Evolutionary conservation across 73 alveolate genomes (phyloP), one percentile per base, ranked within the genome.

Genomic region (Breviolum minutum): DNA sequence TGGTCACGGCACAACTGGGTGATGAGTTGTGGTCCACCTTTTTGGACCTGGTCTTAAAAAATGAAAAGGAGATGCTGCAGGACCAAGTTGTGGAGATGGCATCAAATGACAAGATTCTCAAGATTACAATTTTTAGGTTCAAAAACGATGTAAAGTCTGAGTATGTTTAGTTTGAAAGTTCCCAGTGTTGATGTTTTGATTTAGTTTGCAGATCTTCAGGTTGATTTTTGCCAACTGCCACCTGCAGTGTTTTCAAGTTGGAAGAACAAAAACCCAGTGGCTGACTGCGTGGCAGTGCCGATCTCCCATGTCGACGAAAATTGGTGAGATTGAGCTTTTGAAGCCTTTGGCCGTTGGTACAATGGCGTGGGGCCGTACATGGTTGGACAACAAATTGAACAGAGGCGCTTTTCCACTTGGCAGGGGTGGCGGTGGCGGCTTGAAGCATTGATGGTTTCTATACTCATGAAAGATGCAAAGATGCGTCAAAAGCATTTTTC

Each of bases 281-380:
- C 54, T 40, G 54, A 40, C 3, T 40, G 54, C 54, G 54, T 30
- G 79, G 62, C 63, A 30, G 24, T 8, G 94, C 24, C 14, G 80
- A n/a, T 54, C 86, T 27, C 3, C 14, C 0, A 80, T 80, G 88
- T 40, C 88, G 16, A 74, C 81, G 60, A 60, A 69, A 24, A 90
- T 90, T 76, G 97, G 97, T 1, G 68, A 63, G 30, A 40, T 90
- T 19, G 71, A 73, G 29, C 97, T 90, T 26, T 63, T 16, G n/a
- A 11, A n/a, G 88, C 97, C 97, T 12, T 54, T 90, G 88, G 97
- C 87, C 24, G 22, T 90, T 61, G 97, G 97, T 60, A 90, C 97
- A 4, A 90, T 90, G 97, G 87, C 80, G 64, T 90, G 97, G 97
- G 97, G 97, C 61, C 73, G 87, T 27, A 90, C 97, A 27, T 90